Evolutionary conservation across 2,329 filamentous ascomycete genomes (phyloP).

Genomic region (Balansia obtecta): DNA sequence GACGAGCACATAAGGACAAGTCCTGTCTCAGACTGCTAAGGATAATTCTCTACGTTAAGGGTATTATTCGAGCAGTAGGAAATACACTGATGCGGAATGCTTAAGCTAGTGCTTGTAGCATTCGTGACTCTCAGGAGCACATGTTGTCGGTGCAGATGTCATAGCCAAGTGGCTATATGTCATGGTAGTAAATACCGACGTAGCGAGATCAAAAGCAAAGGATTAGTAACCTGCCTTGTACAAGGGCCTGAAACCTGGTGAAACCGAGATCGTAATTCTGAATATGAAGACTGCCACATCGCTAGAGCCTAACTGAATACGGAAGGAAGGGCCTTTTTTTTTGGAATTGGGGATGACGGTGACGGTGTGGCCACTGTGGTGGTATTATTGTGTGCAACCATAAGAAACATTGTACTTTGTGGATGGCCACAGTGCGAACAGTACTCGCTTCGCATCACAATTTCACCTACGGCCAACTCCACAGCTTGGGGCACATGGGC

Average conservation of each 20-base stretch:
- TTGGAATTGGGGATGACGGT: background rate
- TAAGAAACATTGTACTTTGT: background rate
- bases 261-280: background rate
- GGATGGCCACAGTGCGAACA: slow-evolving; percentile 2
- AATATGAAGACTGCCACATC: background rate
- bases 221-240: background rate
- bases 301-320: too few species aligned
- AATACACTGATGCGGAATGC: background rate
- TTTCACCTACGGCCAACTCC: background rate
- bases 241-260: background rate
- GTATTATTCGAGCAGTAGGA: slow-evolving; percentile 3
- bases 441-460: background rate
- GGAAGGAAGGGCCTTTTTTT: too few species aligned
- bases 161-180: slow-evolving; percentile 17
- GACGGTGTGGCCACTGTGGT: background rate
- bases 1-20: background rate
- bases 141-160: slow-evolving; percentile 9
- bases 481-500: background rate
- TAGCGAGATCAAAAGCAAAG: slow-evolving; percentile 9
- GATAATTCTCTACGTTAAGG: slow-evolving; percentile 5
- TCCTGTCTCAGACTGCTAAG: slow-evolving; percentile 5
- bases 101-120: slow-evolving; percentile 15
- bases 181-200: slow-evolving; percentile 7
- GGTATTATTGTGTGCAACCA: background rate
- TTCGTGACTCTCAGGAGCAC: slow-evolving; percentile 7